Conservation (phyloP, 148 eudicot genomes). For the Fallopia convolvulus region DNA sequence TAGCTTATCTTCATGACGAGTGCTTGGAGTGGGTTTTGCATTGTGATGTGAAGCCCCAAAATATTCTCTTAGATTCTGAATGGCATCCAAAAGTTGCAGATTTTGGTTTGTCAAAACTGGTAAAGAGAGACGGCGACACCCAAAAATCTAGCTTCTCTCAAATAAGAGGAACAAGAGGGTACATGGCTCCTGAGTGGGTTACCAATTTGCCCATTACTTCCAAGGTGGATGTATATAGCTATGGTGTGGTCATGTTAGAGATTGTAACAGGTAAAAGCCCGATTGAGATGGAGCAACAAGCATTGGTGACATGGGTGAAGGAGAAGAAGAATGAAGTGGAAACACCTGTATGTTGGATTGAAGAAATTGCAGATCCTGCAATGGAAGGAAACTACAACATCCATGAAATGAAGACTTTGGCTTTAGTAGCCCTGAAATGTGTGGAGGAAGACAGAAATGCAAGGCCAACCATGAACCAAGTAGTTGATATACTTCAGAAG, state of each 20-base stretch:
- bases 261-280: too few species aligned
- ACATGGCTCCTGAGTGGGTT: constrained; percentile 10
- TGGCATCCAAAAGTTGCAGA: background rate
- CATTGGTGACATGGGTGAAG: constrained; percentile 5
- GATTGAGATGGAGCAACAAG: background rate
- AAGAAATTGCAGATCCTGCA: constrained; percentile 3
- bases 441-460: constrained; percentile 30
- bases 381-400: background rate
- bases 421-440: constrained; percentile 30
- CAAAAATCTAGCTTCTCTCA: background rate
- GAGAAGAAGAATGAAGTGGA: background rate
- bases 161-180: background rate
- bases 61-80: background rate
- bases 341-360: background rate
- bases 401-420: constrained; percentile 11
- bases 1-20: constrained; percentile 13
- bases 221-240: constrained; percentile 12
- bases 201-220: constrained; percentile 2
- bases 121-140: background rate
- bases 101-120: background rate
- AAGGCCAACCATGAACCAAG: constrained; percentile 34
- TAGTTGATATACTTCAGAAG: constrained; percentile 10
- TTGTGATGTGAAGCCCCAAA: background rate
- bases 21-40: constrained; percentile 6
- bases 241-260: background rate